Evolutionary conservation across 2,329 filamentous ascomycete genomes (phyloP).

Genomic region (Paramyrothecium sp.): DNA sequence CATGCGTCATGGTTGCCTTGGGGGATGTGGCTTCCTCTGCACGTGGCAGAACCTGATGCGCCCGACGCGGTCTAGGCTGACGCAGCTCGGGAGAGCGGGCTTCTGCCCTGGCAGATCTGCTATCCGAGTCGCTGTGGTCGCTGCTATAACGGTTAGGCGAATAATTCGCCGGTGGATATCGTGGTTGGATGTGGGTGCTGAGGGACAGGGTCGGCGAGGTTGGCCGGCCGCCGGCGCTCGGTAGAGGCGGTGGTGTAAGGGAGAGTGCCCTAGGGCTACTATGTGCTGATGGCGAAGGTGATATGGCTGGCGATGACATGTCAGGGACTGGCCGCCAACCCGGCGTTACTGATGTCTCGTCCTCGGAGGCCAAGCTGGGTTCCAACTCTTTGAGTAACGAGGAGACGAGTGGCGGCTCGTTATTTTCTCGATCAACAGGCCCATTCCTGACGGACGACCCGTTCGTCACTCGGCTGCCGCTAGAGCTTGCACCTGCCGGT

Average conservation of each 20-base stretch:
- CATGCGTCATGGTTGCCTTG: constrained; percentile 65
- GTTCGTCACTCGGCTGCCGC: constrained; percentile 17
- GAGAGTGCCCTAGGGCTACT: constrained; percentile 68
- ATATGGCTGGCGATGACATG: constrained; percentile 62
- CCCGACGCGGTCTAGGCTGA: constrained; percentile 50
- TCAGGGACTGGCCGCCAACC: constrained; percentile 29
- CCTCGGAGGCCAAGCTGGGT: constrained; percentile 56
- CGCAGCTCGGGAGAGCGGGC: constrained; percentile 45
- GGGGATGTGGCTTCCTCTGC: constrained; percentile 68
- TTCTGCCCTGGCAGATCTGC: constrained; percentile 17
- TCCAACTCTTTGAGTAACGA: constrained; percentile 89
- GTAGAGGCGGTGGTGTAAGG: constrained; percentile 66
- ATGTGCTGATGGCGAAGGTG: constrained; percentile 61
- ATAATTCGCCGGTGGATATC: constrained; percentile 73
- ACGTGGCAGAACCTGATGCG: constrained; percentile 38
- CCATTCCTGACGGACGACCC: constrained; percentile 19
- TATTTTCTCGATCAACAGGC: constrained; percentile 24
- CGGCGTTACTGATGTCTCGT: constrained; percentile 39
- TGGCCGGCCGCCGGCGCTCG: constrained; percentile 50
- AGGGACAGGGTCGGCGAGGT: constrained; percentile 65
- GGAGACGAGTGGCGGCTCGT: constrained; percentile 77
- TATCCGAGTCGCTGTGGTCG: constrained; percentile 18
- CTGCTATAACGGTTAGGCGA: constrained; percentile 50
- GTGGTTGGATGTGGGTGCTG: constrained; percentile 70
- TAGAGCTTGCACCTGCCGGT: constrained; percentile 20